A percentile compares a stretch with the other conserved stretches of the same genome.
phyloP scores from a whole-genome alignment of 306 rosid species.

The Sicyos baderoa region DNA sequence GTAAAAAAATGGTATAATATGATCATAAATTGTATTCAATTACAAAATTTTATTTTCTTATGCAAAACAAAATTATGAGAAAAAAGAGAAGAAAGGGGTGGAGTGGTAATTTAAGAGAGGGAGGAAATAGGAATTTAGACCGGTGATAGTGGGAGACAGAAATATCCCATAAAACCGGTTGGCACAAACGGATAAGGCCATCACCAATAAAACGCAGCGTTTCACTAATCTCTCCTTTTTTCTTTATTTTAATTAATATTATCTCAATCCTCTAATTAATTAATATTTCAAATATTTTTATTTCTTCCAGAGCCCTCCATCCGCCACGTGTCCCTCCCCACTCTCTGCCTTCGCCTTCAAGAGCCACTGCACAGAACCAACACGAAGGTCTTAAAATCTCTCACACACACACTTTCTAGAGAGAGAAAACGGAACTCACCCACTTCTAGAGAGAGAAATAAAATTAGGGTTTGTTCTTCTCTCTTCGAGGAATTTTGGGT shows the following conservation, averaged over 20 bases:
- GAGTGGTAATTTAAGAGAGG: constrained; percentile 15
- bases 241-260: neutral
- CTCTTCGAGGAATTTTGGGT: constrained; percentile 22
- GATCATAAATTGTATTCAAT: too few species aligned
- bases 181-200: constrained; percentile 24
- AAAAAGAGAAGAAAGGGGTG: neutral
- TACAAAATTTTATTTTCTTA: too few species aligned
- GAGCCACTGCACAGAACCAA: constrained; percentile 47
- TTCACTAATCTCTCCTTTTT: neutral
- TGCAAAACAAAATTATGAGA: neutral
- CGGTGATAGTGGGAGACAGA: constrained; percentile 26
- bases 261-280: neutral
- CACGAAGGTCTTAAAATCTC: constrained; percentile 34
- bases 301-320: neutral
- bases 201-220: constrained; percentile 6
- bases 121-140: neutral
- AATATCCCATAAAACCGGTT: constrained; percentile 15
- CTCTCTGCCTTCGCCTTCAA: constrained; percentile 52
- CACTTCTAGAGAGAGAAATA: constrained; percentile 11
- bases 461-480: constrained; percentile 13
- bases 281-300: constrained; percentile 17
- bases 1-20: too few species aligned
- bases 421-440: constrained; percentile 16
- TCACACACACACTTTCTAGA: neutral
- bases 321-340: constrained; percentile 51